phyloP scores from a whole-genome alignment of 176 grass and related monocot genomes.

The Rhynchospora tenuis region DNA sequence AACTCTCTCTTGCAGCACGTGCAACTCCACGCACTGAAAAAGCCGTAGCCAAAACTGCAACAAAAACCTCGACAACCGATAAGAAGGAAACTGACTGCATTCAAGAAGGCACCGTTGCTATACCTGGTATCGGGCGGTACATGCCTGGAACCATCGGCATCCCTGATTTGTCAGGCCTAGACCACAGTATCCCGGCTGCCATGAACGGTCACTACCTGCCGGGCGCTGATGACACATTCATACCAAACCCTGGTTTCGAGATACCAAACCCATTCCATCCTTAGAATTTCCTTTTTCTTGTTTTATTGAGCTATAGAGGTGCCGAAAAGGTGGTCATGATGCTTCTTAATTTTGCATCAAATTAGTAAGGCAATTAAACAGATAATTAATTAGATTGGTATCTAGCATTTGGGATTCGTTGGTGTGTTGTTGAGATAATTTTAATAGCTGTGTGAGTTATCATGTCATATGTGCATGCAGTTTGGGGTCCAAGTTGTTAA shows the following conservation, averaged over 20 bases:
- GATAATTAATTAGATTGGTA: not conserved
- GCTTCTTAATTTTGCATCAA: not conserved
- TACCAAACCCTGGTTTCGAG: constrained; percentile 85
- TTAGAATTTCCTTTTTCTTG: not conserved
- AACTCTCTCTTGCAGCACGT: constrained; percentile 35
- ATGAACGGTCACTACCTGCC: constrained; percentile 42
- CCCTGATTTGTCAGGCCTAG: constrained; percentile 43
- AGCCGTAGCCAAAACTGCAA: not conserved
- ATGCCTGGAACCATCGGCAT: constrained; percentile 19
- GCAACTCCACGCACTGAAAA: constrained; percentile 4
- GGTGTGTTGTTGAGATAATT: not conserved
- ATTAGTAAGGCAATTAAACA: not conserved
- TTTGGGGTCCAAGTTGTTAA: not conserved
- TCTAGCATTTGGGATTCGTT: not conserved
- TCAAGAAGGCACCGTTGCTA: constrained; percentile 45
- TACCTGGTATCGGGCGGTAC: constrained; percentile 57
- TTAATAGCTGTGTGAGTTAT: not conserved
- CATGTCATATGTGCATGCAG: not conserved
- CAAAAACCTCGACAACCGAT: not conserved
- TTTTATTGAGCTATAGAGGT: not conserved
- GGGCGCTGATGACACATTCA: constrained; percentile 68
- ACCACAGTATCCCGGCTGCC: constrained; percentile 83
- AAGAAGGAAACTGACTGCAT: constrained; percentile 21
- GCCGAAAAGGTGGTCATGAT: not conserved
- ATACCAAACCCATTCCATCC: constrained; percentile 66